Percentiles rank a stretch among this genome's conserved stretches.
Evolutionary conservation across 768 basidiomycete genomes (phyloP).

Genomic region (Jaapia argillacea): DNA sequence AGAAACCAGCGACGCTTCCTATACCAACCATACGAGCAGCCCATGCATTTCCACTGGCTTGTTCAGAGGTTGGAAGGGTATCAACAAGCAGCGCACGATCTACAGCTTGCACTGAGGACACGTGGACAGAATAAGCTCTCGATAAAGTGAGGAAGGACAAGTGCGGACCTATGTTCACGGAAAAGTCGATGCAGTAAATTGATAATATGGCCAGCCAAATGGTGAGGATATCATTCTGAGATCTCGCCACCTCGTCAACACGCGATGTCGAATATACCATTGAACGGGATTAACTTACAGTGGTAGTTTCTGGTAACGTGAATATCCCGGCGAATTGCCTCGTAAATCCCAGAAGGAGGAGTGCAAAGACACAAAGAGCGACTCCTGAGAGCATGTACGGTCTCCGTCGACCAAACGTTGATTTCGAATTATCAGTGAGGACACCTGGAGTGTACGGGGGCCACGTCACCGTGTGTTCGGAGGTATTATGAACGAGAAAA

Average conservation of each 20-base stretch:
- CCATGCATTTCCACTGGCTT: slow-evolving; percentile 90
- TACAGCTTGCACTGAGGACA: slow-evolving; percentile 65
- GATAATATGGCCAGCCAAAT: slow-evolving; percentile 69
- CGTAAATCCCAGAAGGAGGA: slow-evolving; percentile 81
- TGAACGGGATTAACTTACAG: slow-evolving; percentile 17
- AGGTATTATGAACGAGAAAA: background rate
- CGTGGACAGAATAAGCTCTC: slow-evolving; percentile 11
- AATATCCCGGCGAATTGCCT: slow-evolving; percentile 50
- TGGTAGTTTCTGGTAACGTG: slow-evolving; percentile 19
- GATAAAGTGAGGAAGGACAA: background rate
- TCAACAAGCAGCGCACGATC: slow-evolving; percentile 91
- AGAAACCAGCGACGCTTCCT: slow-evolving; percentile 82
- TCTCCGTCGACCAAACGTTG: slow-evolving; percentile 73
- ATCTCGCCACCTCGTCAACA: slow-evolving; percentile 1
- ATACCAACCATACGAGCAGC: slow-evolving; percentile 87
- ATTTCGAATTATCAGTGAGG: slow-evolving; percentile 77
- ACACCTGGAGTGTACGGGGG: slow-evolving; percentile 27
- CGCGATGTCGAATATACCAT: background rate
- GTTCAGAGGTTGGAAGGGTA: slow-evolving; percentile 59
- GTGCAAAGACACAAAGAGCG: slow-evolving; percentile 54
- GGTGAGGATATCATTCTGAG: slow-evolving; percentile 54
- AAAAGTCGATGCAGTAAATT: slow-evolving; percentile 62
- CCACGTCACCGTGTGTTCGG: background rate
- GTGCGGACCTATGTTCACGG: slow-evolving; percentile 39
- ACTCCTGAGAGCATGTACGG: slow-evolving; percentile 77